Evolutionary conservation across 352 stramenopile genomes (phyloP), one percentile per base, ranked within the genome.

Genomic region (Pythium angustatum): DNA sequence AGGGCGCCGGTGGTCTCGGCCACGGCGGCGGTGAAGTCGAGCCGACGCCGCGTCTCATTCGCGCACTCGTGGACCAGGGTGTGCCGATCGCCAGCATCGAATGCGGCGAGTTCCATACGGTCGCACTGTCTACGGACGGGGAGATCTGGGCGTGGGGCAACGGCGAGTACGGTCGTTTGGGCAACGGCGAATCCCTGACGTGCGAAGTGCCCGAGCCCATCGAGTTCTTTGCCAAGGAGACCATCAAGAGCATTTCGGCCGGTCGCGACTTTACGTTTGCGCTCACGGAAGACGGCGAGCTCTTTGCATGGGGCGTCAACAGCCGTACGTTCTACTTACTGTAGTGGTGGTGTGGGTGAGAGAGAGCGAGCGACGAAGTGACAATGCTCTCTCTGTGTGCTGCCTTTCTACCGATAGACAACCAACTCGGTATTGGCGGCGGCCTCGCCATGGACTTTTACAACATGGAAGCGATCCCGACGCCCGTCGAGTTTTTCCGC

Each of bases 391-490:
- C n/a, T n/a, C n/a, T n/a, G n/a, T n/a, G n/a, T n/a, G n/a, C n/a
- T n/a, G n/a, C n/a, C n/a, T n/a, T 27, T 58, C 5, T 56, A 24
- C 30, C 58, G 47, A 5, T 62, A 94, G 86, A 95, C 66, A 93
- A 91, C 64, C 91, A 98, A 66, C 62, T 98, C 30, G 91, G 91
- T 24, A 82, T 97, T 30, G 91, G 90, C 19, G 90, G 91, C 19
- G 88, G 91, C 14, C 60, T 98, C 28, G 76, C 85, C 24, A 96
- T 98, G 82, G 93, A 98, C 63, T 85, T 97, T 33, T 97, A 97
- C 83, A 92, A 93, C 73, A 97, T 97, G 77, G 93, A 98, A 69
- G 87, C 91, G 22, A 91, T 97, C 65, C 93, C 93, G n/a, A 84
- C 88, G 45, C 76, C 88, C 28, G 77, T 96, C 7, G 85, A 96